Evolutionary conservation across 108 stramenopile species (phyloP).

Genomic region (Nitzschia putrida): DNA sequence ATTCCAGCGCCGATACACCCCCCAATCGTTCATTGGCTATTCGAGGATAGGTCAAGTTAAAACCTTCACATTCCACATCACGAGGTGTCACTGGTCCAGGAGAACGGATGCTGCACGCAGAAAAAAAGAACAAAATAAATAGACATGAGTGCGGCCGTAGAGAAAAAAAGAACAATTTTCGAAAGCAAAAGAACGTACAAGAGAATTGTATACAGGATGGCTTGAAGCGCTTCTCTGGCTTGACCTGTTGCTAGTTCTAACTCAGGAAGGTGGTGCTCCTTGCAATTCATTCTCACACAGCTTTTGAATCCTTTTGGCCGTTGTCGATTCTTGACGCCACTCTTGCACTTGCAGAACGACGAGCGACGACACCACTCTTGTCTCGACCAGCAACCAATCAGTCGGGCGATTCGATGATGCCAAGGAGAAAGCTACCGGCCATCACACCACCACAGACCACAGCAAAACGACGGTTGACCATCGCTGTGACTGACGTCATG

Average conservation of each 20-base stretch:
- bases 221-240: slow-evolving; percentile 79
- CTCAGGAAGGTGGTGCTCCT: slow-evolving; percentile 81
- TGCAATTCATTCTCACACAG: slow-evolving; percentile 77
- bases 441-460: too few species aligned
- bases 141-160: background rate
- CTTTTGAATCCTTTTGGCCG: background rate
- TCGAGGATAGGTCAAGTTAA: slow-evolving; percentile 76
- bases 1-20: slow-evolving; percentile 31
- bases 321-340: background rate
- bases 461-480: too few species aligned
- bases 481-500: too few species aligned
- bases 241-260: slow-evolving; percentile 82
- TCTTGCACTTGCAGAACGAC: background rate
- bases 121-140: slow-evolving; percentile 1
- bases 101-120: slow-evolving; percentile 60
- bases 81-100: slow-evolving; percentile 78
- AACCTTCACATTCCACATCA: slow-evolving; percentile 83
- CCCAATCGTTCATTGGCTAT: slow-evolving; percentile 57
- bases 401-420: too few species aligned
- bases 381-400: too few species aligned
- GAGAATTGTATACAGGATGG: slow-evolving; percentile 82
- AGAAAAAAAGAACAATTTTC: background rate
- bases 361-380: background rate
- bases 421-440: too few species aligned
- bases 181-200: slow-evolving; percentile 50